These are phyloP conservation scores for Zasmidium citrigriseum DNA, from an alignment of 2,329 filamentous ascomycete genomes.

Conservation along the genomic window DNA sequence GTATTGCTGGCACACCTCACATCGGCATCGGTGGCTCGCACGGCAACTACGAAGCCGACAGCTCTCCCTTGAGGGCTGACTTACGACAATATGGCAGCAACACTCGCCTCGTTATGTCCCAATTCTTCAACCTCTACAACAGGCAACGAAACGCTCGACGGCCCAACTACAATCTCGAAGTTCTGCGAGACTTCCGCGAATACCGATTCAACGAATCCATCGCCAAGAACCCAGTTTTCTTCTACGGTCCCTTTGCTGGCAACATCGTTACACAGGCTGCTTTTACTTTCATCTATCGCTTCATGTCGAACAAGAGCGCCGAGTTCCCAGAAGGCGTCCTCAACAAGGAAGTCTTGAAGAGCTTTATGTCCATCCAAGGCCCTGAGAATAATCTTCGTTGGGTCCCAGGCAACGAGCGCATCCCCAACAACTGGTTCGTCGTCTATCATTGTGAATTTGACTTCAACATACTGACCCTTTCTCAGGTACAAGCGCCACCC, in stretches of 20 bases:
- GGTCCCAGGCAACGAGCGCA: constrained; percentile 27
- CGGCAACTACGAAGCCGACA: constrained; percentile 36
- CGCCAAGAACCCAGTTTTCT: constrained; percentile 22
- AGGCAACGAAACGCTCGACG: not conserved
- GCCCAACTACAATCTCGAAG: constrained; percentile 6
- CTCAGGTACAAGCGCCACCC: constrained; percentile 24
- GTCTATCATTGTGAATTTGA: not conserved
- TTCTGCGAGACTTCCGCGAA: not conserved
- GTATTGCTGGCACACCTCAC: constrained; percentile 30
- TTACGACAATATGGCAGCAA: constrained; percentile 24
- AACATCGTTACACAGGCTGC: constrained; percentile 3
- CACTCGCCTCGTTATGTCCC: constrained; percentile 9
- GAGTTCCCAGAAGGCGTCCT: constrained; percentile 36
- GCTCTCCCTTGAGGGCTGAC: constrained; percentile 31
- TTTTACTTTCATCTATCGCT: constrained; percentile 25
- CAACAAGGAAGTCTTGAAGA: constrained; percentile 35
- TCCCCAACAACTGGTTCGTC: constrained; percentile 27
- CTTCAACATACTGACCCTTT: not conserved
- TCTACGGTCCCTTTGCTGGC: constrained; percentile 3
- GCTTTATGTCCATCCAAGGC: constrained; percentile 37
- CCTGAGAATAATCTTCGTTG: constrained; percentile 31
- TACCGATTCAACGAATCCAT: not conserved
- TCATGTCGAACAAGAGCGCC: constrained; percentile 37
- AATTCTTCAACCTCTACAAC: constrained; percentile 13
- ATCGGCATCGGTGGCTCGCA: constrained; percentile 29